Percentiles rank a stretch among this genome's conserved stretches.
Evolutionary conservation across 2,329 filamentous ascomycete species (phyloP).

Genomic region (Microdochium nivale): DNA sequence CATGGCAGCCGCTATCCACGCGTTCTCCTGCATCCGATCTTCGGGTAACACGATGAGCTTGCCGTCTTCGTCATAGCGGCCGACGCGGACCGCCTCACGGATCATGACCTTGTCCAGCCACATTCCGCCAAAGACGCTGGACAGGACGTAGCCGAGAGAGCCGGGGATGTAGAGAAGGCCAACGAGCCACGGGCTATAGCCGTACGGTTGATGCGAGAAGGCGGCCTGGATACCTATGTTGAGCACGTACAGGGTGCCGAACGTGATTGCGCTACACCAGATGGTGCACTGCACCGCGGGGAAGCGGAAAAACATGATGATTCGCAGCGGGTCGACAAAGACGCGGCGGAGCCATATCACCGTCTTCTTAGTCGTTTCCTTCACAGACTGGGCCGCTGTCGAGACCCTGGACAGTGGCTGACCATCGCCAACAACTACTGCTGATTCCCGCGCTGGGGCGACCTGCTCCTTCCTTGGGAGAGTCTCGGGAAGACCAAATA

Average conservation of each 20-base stretch:
- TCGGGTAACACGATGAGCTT: constrained; percentile 63
- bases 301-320: constrained; percentile 65
- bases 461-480: constrained; percentile 28
- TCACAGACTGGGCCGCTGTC: not conserved
- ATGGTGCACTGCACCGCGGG: constrained; percentile 67
- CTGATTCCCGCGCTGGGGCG: not conserved
- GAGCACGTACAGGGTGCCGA: constrained; percentile 65
- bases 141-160: constrained; percentile 62
- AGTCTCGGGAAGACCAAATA: constrained; percentile 59
- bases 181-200: constrained; percentile 58
- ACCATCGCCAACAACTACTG: not conserved
- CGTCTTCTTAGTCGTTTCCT: constrained; percentile 28
- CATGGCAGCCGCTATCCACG: constrained; percentile 63
- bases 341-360: constrained; percentile 26
- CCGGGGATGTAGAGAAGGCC: constrained; percentile 72
- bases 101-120: constrained; percentile 81
- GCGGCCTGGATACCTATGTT: constrained; percentile 70
- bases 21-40: constrained; percentile 76
- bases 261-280: constrained; percentile 65
- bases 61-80: constrained; percentile 58
- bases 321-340: constrained; percentile 63
- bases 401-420: not conserved
- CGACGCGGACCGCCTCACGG: constrained; percentile 61
- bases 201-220: constrained; percentile 60
- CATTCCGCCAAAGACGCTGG: constrained; percentile 60